Conservation (phyloP, 352 stramenopile genomes). For the Blastocystis sp. region DNA sequence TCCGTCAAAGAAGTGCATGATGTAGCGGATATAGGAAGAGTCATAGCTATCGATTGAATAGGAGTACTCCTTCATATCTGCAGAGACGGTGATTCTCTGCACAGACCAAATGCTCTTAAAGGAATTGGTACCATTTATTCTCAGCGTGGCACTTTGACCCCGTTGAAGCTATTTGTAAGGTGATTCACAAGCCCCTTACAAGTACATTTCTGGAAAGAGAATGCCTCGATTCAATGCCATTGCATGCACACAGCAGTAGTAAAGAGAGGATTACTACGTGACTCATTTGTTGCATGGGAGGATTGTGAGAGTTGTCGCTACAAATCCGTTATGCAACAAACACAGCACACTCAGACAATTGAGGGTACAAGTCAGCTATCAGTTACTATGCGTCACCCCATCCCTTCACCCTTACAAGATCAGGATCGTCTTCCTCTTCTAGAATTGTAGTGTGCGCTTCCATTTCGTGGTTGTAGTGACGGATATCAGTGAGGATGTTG, state of each 20-base stretch:
- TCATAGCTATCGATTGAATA: slow-evolving; percentile 56
- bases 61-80: slow-evolving; percentile 61
- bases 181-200: neutral
- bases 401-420: neutral
- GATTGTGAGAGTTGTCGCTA: too few species aligned
- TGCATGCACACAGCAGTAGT: neutral
- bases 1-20: slow-evolving; percentile 24
- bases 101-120: slow-evolving; percentile 52
- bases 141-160: slow-evolving; percentile 32
- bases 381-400: neutral
- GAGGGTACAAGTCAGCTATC: too few species aligned
- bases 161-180: slow-evolving; percentile 21
- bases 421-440: neutral
- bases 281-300: too few species aligned
- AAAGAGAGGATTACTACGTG: too few species aligned
- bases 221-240: neutral
- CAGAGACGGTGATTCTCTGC: slow-evolving; percentile 26
- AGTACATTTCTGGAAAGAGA: neutral
- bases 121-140: slow-evolving; percentile 64
- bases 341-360: too few species aligned
- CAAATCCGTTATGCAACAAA: too few species aligned
- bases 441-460: neutral
- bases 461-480: neutral
- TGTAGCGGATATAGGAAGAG: slow-evolving; percentile 54
- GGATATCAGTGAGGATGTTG: neutral